These are phyloP conservation scores for Pythium dissotocum DNA, from an alignment of 352 stramenopile genomes.

Conservation along the genomic window DNA sequence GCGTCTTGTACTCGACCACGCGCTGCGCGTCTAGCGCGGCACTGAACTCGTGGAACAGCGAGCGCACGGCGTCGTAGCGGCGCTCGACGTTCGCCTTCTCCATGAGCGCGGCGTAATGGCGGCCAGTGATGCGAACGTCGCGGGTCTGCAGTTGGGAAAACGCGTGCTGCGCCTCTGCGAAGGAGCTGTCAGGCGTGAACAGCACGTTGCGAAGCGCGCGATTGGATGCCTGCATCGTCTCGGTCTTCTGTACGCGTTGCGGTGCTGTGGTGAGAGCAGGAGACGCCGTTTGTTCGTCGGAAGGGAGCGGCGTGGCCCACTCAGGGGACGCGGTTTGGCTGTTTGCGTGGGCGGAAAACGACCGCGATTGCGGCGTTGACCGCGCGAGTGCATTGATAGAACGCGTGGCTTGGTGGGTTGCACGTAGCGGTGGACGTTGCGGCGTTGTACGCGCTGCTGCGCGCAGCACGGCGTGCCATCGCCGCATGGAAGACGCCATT, in stretches of 20 bases:
- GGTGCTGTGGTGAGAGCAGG: not conserved
- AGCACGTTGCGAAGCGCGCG: conserved; percentile 14
- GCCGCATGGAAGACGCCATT: conserved; percentile 1
- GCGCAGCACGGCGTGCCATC: conserved; percentile 11
- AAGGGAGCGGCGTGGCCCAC: not conserved
- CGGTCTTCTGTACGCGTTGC: not conserved
- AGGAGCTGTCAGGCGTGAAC: conserved; percentile 17
- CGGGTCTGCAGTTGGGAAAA: conserved; percentile 33
- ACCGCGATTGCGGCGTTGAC: conserved; percentile 5
- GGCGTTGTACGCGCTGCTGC: not conserved
- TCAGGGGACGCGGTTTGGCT: not conserved
- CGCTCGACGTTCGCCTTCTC: conserved; percentile 59
- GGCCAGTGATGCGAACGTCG: conserved; percentile 31
- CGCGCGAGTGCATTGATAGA: not conserved
- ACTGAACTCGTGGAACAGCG: conserved; percentile 43
- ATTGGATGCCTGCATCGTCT: not conserved
- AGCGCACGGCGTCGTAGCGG: conserved; percentile 32
- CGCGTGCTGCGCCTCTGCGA: conserved; percentile 33
- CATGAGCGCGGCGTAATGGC: conserved; percentile 55
- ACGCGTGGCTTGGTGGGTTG: too few species aligned
- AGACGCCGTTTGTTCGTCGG: not conserved
- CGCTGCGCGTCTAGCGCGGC: conserved; percentile 33
- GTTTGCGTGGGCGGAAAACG: conserved; percentile 17
- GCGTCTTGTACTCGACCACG: conserved; percentile 17
- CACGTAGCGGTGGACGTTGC: not conserved